A percentile compares a stretch with the other conserved stretches of the same genome.
Conservation (phyloP, 2,329 filamentous ascomycete species). For the Neurospora crassa region DNA sequence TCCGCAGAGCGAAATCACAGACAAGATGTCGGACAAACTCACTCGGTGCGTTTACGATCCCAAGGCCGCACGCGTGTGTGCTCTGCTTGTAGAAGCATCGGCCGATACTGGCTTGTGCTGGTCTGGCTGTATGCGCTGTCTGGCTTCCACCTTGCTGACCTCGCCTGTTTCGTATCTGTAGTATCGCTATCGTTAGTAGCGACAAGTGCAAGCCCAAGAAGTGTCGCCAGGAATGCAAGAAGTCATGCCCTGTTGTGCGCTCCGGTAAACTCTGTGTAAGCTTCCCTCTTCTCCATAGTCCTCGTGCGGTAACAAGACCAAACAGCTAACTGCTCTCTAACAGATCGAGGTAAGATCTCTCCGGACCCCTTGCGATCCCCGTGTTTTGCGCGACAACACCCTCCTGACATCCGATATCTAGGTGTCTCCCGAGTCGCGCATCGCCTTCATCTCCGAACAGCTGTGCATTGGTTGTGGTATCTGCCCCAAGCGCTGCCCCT, state of each 20-base stretch:
- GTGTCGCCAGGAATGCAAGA: slow-evolving; percentile 99
- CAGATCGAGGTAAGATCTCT: slow-evolving; percentile 16
- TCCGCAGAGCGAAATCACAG: slow-evolving; percentile 6
- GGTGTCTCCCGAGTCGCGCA: slow-evolving; percentile 77
- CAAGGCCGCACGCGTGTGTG: not conserved
- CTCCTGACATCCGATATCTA: slow-evolving; percentile 66
- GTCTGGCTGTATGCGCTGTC: not conserved
- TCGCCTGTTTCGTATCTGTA: slow-evolving; percentile 26
- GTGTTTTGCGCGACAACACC: slow-evolving; percentile 61
- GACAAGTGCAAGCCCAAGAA: slow-evolving; percentile 99
- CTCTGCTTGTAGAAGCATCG: not conserved
- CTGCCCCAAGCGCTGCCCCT: slow-evolving; percentile 98
- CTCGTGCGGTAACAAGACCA: slow-evolving; percentile 62
- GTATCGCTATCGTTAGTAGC: slow-evolving; percentile 97
- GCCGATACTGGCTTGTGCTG: not conserved
- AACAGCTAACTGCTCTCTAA: slow-evolving; percentile 6
- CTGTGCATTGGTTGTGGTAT: slow-evolving; percentile 99
- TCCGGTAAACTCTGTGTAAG: slow-evolving; percentile 61
- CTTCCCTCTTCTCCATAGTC: slow-evolving; percentile 54
- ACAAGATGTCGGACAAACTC: slow-evolving; percentile 81
- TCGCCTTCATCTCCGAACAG: slow-evolving; percentile 95
- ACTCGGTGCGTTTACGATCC: slow-evolving; percentile 63
- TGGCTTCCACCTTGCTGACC: slow-evolving; percentile 18
- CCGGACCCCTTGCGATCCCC: not conserved
- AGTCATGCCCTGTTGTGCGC: slow-evolving; percentile 93